Evolutionary conservation across 2,329 filamentous ascomycete genomes (phyloP), one percentile per base, ranked within the genome.

Genomic region (Ceratocystis diversiconidia): DNA sequence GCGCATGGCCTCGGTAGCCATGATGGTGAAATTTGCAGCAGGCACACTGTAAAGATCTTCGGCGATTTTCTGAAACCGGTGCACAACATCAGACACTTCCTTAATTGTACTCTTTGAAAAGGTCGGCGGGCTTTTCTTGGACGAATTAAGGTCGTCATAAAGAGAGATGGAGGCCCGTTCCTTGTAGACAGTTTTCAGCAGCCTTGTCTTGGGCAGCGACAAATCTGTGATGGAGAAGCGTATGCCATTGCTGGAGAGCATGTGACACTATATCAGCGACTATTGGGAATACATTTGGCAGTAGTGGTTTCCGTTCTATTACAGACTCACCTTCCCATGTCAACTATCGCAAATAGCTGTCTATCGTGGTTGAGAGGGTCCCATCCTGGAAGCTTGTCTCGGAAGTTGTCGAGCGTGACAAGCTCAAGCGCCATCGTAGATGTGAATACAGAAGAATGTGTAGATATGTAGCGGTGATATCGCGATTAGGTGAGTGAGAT

Each of bases 1-100:
- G 57, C 92, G 85, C 73, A 92, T 94, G 3, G 92, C 92, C 74
- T 96, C 92, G 0, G 92, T 96, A 22, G 91, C 92, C 52, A 96
- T 83, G 8, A 96, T 82, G 22, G 83, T 82, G 67, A 92, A 82
- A 69, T 91, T 85, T 43, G 75, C 70, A 0, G 78, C 72, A 0
- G 83, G 83, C 0, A 96, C 89, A 19, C 79, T 79, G 72, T 89
- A 90, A 15, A 59, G 55, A 66, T 86, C 82, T 65, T 79, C 72
- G 67, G 90, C 92, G 63, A 88, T 87, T 30, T 77, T 78, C 68
- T 84, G 84, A 77, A 96, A 96, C 32, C 85, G 84, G 25, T 82
- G 76, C 10, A 96, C 76, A 1, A 85, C 83, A 41, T 80, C 75
- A 4, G 89, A 76, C 10, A 96, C 89, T n/a, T 79, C 75, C 1